Evolutionary conservation across 305 asterid genomes (phyloP).

Genomic region (Withania somnifera): DNA sequence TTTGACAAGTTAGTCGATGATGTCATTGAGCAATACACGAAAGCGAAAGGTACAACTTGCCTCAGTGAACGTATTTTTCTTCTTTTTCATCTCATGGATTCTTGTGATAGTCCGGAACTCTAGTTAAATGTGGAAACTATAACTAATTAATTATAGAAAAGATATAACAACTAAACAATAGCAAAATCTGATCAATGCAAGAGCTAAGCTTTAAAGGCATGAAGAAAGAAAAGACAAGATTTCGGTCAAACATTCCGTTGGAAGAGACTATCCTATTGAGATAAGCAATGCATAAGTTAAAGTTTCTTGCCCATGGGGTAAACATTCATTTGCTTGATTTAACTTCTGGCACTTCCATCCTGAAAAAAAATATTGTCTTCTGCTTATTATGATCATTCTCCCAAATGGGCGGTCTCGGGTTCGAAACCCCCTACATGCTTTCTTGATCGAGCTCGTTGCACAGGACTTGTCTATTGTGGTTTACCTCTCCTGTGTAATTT

Average conservation of each 20-base stretch:
- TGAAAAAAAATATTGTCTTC: not conserved
- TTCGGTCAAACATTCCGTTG: not conserved
- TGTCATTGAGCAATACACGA: slow-evolving; percentile 71
- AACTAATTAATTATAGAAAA: not conserved
- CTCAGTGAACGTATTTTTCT: not conserved
- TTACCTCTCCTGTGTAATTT: too few species aligned
- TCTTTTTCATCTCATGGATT: not conserved
- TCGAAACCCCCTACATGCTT: too few species aligned
- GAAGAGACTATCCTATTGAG: not conserved
- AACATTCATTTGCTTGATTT: not conserved
- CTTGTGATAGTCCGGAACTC: not conserved
- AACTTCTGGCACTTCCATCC: not conserved
- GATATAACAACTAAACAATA: not conserved
- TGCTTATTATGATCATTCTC: not conserved
- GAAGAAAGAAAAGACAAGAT: not conserved
- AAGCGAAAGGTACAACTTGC: slow-evolving; percentile 52
- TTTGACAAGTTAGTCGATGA: slow-evolving; percentile 58
- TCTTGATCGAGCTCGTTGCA: too few species aligned
- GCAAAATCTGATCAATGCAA: not conserved
- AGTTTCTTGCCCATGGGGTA: not conserved
- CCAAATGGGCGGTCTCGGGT: too few species aligned
- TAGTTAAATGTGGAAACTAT: not conserved
- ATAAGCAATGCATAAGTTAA: not conserved
- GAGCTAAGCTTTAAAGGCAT: not conserved
- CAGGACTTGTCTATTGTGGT: too few species aligned